Conservation (phyloP, 257 asterid genomes). For the Anisodus acutangulus region DNA sequence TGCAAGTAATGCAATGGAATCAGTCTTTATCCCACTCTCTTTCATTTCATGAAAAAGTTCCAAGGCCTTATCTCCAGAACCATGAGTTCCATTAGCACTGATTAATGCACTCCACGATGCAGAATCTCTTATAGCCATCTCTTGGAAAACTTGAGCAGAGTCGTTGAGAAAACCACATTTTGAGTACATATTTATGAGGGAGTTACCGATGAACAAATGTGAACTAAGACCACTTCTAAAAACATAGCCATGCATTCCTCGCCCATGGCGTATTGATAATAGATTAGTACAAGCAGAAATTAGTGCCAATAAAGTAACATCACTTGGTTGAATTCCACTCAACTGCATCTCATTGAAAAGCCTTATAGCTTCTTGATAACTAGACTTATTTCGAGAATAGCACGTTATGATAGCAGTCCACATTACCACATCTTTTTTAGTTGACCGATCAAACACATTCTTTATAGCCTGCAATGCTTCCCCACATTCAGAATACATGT, state of each 20-base stretch:
- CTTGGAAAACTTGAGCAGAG: conserved; percentile 52
- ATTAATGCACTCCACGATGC: conserved; percentile 75
- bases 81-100: conserved; percentile 58
- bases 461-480: conserved; percentile 44
- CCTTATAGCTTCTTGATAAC: conserved; percentile 54
- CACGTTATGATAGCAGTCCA: conserved; percentile 75
- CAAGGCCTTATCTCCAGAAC: conserved; percentile 60
- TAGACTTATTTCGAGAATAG: conserved; percentile 48
- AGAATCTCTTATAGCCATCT: conserved; percentile 54
- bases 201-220: conserved; percentile 55
- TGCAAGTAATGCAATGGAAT: conserved; percentile 60
- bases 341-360: conserved; percentile 60
- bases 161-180: conserved; percentile 67
- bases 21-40: conserved; percentile 50
- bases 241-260: conserved; percentile 53
- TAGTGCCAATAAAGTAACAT: conserved; percentile 61
- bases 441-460: conserved; percentile 54
- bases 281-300: conserved; percentile 59
- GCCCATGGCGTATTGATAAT: conserved; percentile 47
- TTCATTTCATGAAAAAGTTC: conserved; percentile 55
- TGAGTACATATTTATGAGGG: conserved; percentile 70
- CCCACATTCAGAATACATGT: conserved; percentile 55
- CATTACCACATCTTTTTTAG: conserved; percentile 58
- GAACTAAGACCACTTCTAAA: conserved; percentile 52
- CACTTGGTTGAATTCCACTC: conserved; percentile 57